Base-by-base conservation (phyloP, 495 filamentous ascomycete species). In the Talaromyces stipitatus region DNA sequence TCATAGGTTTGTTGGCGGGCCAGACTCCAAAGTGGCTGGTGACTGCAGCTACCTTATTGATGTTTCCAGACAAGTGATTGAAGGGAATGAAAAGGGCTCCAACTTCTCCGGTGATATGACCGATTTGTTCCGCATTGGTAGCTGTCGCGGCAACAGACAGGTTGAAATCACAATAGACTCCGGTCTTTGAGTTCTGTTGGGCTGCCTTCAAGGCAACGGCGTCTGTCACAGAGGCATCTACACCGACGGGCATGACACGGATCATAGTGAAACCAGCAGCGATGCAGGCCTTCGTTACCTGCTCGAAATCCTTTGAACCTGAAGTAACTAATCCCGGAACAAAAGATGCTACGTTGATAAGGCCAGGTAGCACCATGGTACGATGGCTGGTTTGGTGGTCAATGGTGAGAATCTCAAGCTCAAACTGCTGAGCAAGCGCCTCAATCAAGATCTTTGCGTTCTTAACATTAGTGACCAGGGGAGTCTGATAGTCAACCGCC, bases 401-500 rank as follows among this genome's bases (percentile, higher is more conserved):
- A 57, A 89, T 79, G 38, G 84, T 84, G 67, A 83, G 80, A 59
- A 97, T 83, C 33, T 91, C 81, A 33, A 98, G 76, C 59, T 90
- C 84, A 64, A 87, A 95, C 66, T 95, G 85, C 36, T 94, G 83
- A 54, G 91, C 85, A 60, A 98, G 87, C 14, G 94, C 94, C 70
- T 98, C 94, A 61, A 98, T 87, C 45, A 98, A 70, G 55, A 98
- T 88, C 78, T 98, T 98, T 38, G 94, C 94, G 64, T 97, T 98
- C 81, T 98, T 98, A 64, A 98, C 94, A 65, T 98, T 98, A 48
- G 94, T 98, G 27, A 98, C 91, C 62, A 98, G 73, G 36, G 94
- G 94, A 38, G 92, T 95, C 71, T 97, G 92, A 72, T 97, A 98
- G 71, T 98, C 94, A 20, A 98, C 94, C 26, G 94, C 94, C 94